phyloP scores from a whole-genome alignment of 495 filamentous ascomycete species.

The Aspergillus cristatus region DNA sequence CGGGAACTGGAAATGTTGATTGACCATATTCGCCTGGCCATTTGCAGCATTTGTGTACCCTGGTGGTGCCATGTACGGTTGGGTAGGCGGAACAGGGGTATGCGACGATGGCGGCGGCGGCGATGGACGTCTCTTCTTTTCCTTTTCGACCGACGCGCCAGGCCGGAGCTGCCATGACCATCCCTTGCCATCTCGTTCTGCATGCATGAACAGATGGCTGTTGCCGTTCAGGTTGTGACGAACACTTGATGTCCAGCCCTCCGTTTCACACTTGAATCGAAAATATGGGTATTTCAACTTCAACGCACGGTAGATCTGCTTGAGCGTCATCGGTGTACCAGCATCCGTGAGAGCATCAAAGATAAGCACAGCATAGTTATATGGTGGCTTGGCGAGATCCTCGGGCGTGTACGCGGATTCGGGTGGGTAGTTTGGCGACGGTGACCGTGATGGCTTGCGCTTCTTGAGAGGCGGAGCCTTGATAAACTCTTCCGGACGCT shows the following conservation, averaged over 20 bases:
- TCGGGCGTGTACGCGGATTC: conserved; percentile 73
- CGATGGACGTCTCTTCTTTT: conserved; percentile 54
- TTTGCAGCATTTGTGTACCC: conserved; percentile 25
- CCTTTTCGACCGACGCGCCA: conserved; percentile 58
- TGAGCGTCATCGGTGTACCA: conserved; percentile 63
- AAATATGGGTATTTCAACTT: conserved; percentile 85
- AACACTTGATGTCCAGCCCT: conserved; percentile 95
- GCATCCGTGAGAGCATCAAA: conserved; percentile 79
- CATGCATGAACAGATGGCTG: conserved; percentile 71
- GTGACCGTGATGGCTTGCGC: conserved; percentile 51
- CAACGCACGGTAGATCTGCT: conserved; percentile 88
- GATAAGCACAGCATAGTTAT: conserved; percentile 85
- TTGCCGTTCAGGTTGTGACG: conserved; percentile 91
- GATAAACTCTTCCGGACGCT: conserved; percentile 32
- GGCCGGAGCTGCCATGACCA: conserved; percentile 60
- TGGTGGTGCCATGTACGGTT: conserved; percentile 35
- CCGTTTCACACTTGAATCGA: conserved; percentile 67
- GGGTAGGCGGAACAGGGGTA: conserved; percentile 22
- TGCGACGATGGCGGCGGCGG: conserved; percentile 42
- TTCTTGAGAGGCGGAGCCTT: conserved; percentile 43
- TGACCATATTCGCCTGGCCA: conserved; percentile 23
- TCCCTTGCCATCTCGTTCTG: conserved; percentile 63
- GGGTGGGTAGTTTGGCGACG: conserved; percentile 62
- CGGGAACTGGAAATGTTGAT: conserved; percentile 38
- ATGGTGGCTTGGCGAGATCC: conserved; percentile 72